Percentiles rank a stretch among this genome's conserved stretches.
Conservation (phyloP, 2,329 filamentous ascomycete species). For the Orbilia blumenaviensis region DNA sequence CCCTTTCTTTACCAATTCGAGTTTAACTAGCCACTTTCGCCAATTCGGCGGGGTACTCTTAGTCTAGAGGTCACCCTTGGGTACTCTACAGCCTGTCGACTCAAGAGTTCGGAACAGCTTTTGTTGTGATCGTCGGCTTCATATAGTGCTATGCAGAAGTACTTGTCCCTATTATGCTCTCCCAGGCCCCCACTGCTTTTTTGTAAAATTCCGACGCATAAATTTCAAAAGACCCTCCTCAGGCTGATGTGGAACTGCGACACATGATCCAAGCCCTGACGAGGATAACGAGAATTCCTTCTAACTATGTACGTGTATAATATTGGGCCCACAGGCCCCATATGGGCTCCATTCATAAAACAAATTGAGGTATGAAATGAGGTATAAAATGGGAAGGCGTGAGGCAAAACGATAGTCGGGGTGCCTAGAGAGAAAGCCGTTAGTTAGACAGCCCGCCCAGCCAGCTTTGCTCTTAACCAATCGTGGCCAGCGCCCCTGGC, state of each 20-base stretch:
- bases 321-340: background rate
- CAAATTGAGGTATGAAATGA: no score
- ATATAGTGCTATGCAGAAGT: background rate
- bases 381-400: background rate
- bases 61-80: no score
- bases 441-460: background rate
- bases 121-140: background rate
- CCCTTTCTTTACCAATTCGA: slow-evolving; percentile 1
- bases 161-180: background rate
- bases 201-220: background rate
- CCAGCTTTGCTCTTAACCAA: no score
- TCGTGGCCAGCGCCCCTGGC: background rate
- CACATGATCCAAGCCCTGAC: background rate
- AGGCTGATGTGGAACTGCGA: background rate
- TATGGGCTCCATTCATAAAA: background rate
- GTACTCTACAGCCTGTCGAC: background rate
- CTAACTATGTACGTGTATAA: no score
- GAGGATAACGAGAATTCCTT: background rate
- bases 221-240: background rate
- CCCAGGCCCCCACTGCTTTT: background rate
- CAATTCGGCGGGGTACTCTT: background rate
- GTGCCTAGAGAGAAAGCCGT: background rate
- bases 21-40: background rate
- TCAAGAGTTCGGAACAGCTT: background rate
- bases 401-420: background rate